Conservation (phyloP, 2,329 filamentous ascomycete species). For the Xylariaceae sp. region DNA sequence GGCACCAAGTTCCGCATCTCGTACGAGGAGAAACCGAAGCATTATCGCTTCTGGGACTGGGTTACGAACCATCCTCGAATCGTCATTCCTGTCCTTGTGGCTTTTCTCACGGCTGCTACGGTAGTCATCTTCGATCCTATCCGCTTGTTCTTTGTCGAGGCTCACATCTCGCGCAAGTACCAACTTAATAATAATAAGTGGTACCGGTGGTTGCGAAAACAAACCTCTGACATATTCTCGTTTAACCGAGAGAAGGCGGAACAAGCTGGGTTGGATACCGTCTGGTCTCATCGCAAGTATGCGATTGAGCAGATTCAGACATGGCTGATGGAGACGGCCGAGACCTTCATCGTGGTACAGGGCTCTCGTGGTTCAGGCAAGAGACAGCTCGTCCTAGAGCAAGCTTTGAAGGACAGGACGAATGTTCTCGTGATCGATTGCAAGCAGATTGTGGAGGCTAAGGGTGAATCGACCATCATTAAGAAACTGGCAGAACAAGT, state of each 20-base stretch:
- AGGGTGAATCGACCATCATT: slow-evolving; percentile 82
- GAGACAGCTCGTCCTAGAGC: slow-evolving; percentile 77
- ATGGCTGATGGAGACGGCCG: slow-evolving; percentile 82
- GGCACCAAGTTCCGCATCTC: slow-evolving; percentile 76
- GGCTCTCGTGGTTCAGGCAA: slow-evolving; percentile 90
- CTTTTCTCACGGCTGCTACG: slow-evolving; percentile 73
- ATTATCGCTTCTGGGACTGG: slow-evolving; percentile 82
- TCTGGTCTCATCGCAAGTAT: slow-evolving; percentile 82
- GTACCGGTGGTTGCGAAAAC: slow-evolving; percentile 75
- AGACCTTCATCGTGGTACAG: slow-evolving; percentile 91
- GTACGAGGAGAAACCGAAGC: slow-evolving; percentile 74
- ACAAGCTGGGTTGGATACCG: slow-evolving; percentile 65
- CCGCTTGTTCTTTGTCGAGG: slow-evolving; percentile 84
- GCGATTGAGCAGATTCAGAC: slow-evolving; percentile 76
- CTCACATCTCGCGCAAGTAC: slow-evolving; percentile 74
- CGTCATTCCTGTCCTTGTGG: slow-evolving; percentile 76
- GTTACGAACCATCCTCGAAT: slow-evolving; percentile 79
- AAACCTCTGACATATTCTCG: slow-evolving; percentile 60
- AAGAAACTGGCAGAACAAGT: slow-evolving; percentile 74
- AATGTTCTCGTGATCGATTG: slow-evolving; percentile 86
- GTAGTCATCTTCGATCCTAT: slow-evolving; percentile 93
- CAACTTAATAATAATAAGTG: slow-evolving; percentile 67
- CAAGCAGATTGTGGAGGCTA: slow-evolving; percentile 85
- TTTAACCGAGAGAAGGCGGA: slow-evolving; percentile 55
- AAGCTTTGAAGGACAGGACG: slow-evolving; percentile 68